These are phyloP conservation scores for Hyphopichia khmerensis DNA, from an alignment of 1,139 yeast species.

Conservation along the genomic window DNA sequence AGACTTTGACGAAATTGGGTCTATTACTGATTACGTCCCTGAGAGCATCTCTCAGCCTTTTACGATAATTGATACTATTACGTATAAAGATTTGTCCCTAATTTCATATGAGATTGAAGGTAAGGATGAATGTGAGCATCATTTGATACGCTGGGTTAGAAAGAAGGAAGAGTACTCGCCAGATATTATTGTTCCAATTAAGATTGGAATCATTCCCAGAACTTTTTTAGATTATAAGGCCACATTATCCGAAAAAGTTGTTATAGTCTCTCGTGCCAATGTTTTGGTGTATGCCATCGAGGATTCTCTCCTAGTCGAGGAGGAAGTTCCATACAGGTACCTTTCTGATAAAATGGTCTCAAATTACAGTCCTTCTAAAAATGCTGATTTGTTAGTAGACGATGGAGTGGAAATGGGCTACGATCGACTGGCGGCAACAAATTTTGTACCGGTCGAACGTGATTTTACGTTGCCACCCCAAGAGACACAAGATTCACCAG, in stretches of 20 bases:
- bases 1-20: no score
- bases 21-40: no score
- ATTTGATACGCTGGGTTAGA: background rate
- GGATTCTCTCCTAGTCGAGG: background rate
- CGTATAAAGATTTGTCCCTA: background rate
- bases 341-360: background rate
- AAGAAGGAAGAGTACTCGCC: background rate
- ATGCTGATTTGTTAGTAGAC: background rate
- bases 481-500: no score
- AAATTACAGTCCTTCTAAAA: background rate
- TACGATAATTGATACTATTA: background rate
- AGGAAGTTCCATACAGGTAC: background rate
- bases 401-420: background rate
- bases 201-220: background rate
- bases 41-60: background rate
- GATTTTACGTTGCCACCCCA: no score
- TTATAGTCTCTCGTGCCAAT: background rate
- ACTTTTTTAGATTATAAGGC: background rate
- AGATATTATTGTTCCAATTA: background rate
- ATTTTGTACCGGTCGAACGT: no score
- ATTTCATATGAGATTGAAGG: background rate
- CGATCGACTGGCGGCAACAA: no score
- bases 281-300: background rate
- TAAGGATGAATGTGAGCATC: background rate
- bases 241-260: background rate